A percentile compares a stretch with the other conserved stretches of the same genome.
Evolutionary conservation across 495 filamentous ascomycete genomes (phyloP).

Genomic region (Beverwykella pulmonaria): DNA sequence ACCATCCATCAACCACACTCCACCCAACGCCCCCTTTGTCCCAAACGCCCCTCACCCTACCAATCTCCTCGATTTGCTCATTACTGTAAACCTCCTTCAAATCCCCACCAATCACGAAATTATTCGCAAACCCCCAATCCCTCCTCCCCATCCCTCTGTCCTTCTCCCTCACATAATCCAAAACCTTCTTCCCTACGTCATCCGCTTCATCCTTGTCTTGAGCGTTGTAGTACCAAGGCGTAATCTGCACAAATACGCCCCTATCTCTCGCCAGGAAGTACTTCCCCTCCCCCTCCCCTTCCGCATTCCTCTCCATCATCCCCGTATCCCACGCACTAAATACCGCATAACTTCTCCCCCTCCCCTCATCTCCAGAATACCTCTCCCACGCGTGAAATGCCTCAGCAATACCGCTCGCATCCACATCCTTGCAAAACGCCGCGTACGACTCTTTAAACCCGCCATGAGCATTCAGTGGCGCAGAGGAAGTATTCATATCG

Average conservation of each 20-base stretch:
- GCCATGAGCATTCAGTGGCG: conserved; percentile 15
- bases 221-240: conserved; percentile 22
- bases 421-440: background rate
- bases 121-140: conserved; percentile 23
- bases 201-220: conserved; percentile 13
- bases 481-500: conserved; percentile 11
- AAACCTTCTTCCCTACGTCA: conserved; percentile 5
- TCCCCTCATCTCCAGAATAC: background rate
- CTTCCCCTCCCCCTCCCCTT: background rate
- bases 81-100: conserved; percentile 17
- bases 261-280: conserved; percentile 12
- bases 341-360: conserved; percentile 5
- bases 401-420: background rate
- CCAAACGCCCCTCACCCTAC: conserved; percentile 19
- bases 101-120: conserved; percentile 13
- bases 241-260: conserved; percentile 15
- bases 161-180: conserved; percentile 8
- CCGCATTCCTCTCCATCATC: background rate
- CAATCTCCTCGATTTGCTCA: conserved; percentile 11
- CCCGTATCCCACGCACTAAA: conserved; percentile 14
- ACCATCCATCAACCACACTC: conserved; percentile 25
- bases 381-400: conserved; percentile 8
- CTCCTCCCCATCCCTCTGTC: background rate
- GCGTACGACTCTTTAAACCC: conserved; percentile 23
- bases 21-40: conserved; percentile 11